A percentile compares a stretch with the other conserved stretches of the same genome.
phyloP scores from a whole-genome alignment of 352 stramenopile genomes.

The Blastocystis sp. region DNA sequence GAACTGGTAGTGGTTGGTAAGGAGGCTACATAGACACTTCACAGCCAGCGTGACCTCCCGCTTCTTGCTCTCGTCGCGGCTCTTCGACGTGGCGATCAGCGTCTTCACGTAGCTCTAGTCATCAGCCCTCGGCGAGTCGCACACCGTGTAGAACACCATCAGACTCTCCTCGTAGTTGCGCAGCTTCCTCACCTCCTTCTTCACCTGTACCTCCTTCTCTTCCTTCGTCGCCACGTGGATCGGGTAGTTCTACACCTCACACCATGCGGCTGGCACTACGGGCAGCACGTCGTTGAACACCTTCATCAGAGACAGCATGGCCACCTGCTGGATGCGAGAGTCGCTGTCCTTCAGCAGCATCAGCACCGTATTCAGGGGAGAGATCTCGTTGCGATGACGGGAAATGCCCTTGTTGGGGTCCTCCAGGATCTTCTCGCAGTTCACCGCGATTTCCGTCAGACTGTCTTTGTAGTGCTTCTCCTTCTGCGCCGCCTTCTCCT shows the following conservation, averaged over 20 bases:
- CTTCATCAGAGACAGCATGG: slow-evolving; percentile 48
- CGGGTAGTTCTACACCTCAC: slow-evolving; percentile 26
- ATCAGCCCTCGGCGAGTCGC: not conserved
- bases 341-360: not conserved
- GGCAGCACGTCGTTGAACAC: slow-evolving; percentile 63
- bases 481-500: slow-evolving; percentile 19
- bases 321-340: not conserved
- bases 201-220: slow-evolving; percentile 54
- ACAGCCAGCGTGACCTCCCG: not conserved
- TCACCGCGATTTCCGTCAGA: slow-evolving; percentile 29
- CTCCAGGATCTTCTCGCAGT: slow-evolving; percentile 49
- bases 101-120: slow-evolving; percentile 33
- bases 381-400: slow-evolving; percentile 8
- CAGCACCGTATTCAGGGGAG: slow-evolving; percentile 1
- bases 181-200: slow-evolving; percentile 39
- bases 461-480: slow-evolving; percentile 34
- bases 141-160: slow-evolving; percentile 31
- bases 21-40: slow-evolving; percentile 19
- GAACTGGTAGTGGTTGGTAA: slow-evolving; percentile 59
- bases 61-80: not conserved
- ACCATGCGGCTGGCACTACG: not conserved
- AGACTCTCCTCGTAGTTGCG: slow-evolving; percentile 56
- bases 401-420: slow-evolving; percentile 24
- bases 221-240: slow-evolving; percentile 45
- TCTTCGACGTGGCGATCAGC: not conserved